A percentile compares a stretch with the other conserved stretches of the same genome.
These are phyloP conservation scores for Aspergillus coremiiformis DNA, from an alignment of 495 filamentous ascomycete species.

Conservation along the genomic window DNA sequence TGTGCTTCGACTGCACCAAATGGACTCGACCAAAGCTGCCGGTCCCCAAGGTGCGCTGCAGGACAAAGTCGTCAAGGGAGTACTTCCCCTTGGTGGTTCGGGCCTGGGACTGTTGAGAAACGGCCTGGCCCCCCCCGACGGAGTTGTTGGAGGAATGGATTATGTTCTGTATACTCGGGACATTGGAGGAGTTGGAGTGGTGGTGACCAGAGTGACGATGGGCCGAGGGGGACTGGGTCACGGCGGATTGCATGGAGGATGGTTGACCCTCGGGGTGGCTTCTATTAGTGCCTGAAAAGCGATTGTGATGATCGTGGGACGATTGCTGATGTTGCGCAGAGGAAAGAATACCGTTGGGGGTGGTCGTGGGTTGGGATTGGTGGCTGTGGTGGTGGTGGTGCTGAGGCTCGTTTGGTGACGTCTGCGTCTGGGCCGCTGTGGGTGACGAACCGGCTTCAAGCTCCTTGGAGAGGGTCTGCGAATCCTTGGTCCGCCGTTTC, in stretches of 20 bases:
- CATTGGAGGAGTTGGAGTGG: slow-evolving; percentile 31
- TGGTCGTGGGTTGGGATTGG: slow-evolving; percentile 18
- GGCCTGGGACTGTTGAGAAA: slow-evolving; percentile 16
- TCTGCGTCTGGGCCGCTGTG: slow-evolving; percentile 40
- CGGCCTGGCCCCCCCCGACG: slow-evolving; percentile 1
- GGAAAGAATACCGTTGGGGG: slow-evolving; percentile 1
- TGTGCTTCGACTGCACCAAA: slow-evolving; percentile 92
- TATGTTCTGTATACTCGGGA: slow-evolving; percentile 40
- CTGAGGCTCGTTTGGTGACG: slow-evolving; percentile 35
- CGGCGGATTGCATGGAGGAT: slow-evolving; percentile 39
- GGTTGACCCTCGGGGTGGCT: slow-evolving; percentile 18
- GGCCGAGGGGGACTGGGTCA: slow-evolving; percentile 24
- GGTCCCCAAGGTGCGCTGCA: slow-evolving; percentile 87
- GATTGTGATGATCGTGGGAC: slow-evolving; percentile 16
- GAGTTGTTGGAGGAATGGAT: slow-evolving; percentile 29
- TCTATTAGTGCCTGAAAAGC: slow-evolving; percentile 12
- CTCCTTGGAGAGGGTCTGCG: slow-evolving; percentile 48
- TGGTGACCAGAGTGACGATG: slow-evolving; percentile 16
- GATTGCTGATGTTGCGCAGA: slow-evolving; percentile 5
- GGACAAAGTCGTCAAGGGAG: slow-evolving; percentile 75
- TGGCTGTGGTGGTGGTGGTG: slow-evolving; percentile 17
- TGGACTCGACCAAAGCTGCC: slow-evolving; percentile 96
- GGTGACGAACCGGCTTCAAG: slow-evolving; percentile 50
- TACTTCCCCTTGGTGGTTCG: slow-evolving; percentile 97
- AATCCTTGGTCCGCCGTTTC: slow-evolving; percentile 94